phyloP scores from a whole-genome alignment of 768 basidiomycete species.

The Mycena pura region DNA sequence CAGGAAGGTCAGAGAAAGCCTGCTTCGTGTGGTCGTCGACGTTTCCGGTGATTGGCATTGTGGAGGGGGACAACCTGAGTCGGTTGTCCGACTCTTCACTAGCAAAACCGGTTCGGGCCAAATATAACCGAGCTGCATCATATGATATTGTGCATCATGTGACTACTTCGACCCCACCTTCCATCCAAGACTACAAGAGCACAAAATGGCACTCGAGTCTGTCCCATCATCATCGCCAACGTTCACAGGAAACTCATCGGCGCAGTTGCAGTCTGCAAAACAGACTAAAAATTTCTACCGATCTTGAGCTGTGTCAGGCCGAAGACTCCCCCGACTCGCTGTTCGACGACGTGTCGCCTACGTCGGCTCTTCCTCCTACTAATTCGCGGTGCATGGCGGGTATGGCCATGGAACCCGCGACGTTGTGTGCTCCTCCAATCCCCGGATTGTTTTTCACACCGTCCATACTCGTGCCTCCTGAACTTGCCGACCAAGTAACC shows the following conservation, averaged over 20 bases:
- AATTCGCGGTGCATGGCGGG: background rate
- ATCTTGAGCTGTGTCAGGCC: background rate
- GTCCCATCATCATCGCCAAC: background rate
- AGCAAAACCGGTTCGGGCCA: background rate
- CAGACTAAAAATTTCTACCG: background rate
- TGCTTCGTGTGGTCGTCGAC: constrained; percentile 32
- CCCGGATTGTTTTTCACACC: constrained; percentile 71
- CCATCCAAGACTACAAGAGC: too few species aligned
- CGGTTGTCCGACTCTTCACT: too few species aligned
- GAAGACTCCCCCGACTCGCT: constrained; percentile 11
- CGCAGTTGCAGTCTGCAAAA: background rate
- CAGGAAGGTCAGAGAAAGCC: constrained; percentile 26
- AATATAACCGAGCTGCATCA: too few species aligned
- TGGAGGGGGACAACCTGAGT: background rate
- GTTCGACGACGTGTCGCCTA: constrained; percentile 6
- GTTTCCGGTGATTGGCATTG: constrained; percentile 29
- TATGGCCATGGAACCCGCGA: constrained; percentile 28
- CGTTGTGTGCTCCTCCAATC: constrained; percentile 58
- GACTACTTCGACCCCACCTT: too few species aligned
- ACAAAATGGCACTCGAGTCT: background rate
- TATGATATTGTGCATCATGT: too few species aligned
- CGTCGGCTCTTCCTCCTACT: background rate
- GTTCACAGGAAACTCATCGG: background rate
- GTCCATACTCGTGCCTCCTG: constrained; percentile 53
- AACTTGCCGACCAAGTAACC: constrained; percentile 56